These are phyloP conservation scores for Salix brachista DNA, from an alignment of 345 rosid species.

Conservation along the genomic window DNA sequence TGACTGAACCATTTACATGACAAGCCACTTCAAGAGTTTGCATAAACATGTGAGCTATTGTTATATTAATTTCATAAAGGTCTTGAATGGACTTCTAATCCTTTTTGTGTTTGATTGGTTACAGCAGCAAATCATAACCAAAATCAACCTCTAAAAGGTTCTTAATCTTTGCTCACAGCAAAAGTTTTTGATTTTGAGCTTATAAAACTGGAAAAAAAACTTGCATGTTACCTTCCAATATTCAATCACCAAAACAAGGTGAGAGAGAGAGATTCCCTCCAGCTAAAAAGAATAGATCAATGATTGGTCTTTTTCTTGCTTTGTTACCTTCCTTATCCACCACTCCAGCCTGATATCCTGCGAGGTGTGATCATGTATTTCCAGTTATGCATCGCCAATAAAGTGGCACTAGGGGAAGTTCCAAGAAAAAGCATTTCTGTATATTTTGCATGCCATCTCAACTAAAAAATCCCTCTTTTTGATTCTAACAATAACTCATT, in stretches of 20 bases:
- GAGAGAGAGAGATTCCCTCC: conserved; percentile 31
- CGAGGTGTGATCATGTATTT: neutral
- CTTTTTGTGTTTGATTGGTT: neutral
- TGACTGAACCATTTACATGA: neutral
- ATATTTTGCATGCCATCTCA: neutral
- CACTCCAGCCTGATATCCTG: conserved; percentile 25
- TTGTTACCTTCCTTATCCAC: conserved; percentile 30
- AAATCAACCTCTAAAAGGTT: neutral
- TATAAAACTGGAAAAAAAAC: neutral
- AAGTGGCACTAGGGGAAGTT: conserved; percentile 3
- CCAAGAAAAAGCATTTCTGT: conserved; percentile 9
- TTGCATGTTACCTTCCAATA: conserved; percentile 11
- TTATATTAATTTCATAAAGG: neutral
- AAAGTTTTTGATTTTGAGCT: neutral
- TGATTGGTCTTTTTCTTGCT: conserved; percentile 20
- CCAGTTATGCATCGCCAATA: neutral
- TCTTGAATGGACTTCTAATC: neutral
- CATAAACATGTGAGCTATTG: neutral
- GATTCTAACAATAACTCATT: conserved; percentile 12
- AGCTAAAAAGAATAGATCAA: conserved; percentile 38
- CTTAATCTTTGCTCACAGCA: conserved; percentile 4
- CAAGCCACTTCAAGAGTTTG: neutral
- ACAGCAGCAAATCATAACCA: neutral
- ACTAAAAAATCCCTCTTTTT: conserved; percentile 18
- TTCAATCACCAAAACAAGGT: neutral